phyloP scores from a whole-genome alignment of 495 filamentous ascomycete genomes.

The Aspergillus bertholletiae region DNA sequence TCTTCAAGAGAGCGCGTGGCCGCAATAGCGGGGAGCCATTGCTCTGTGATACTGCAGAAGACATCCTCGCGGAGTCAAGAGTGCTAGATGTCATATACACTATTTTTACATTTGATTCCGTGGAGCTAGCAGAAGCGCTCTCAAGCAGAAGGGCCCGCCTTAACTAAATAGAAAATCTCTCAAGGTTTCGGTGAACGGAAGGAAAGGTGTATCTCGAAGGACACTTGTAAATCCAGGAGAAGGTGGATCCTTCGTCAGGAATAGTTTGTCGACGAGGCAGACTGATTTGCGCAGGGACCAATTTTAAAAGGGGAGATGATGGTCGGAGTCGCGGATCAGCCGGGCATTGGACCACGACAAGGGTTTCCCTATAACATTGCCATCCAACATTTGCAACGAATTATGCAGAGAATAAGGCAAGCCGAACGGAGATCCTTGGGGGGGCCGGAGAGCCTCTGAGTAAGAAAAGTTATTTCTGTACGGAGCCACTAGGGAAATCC shows the following conservation, averaged over 20 bases:
- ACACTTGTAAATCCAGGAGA: not conserved
- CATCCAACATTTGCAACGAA: not conserved
- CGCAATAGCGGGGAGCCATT: constrained; percentile 28
- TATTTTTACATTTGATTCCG: constrained; percentile 24
- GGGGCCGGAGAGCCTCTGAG: not conserved
- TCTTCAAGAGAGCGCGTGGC: constrained; percentile 28
- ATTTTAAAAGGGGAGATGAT: not conserved
- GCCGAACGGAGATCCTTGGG: not conserved
- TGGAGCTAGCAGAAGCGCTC: not conserved
- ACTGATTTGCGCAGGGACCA: not conserved
- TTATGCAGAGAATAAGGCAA: not conserved
- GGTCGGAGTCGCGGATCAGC: not conserved
- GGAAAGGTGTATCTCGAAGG: not conserved
- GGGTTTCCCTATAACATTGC: not conserved
- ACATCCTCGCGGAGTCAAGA: constrained; percentile 28
- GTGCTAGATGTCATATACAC: not conserved
- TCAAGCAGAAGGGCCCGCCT: not conserved
- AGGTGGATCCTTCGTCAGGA: not conserved
- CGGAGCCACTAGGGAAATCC: not conserved
- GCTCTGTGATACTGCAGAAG: constrained; percentile 26
- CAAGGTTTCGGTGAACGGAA: not conserved
- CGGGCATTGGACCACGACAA: not conserved
- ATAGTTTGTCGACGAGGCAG: not conserved
- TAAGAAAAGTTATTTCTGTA: not conserved
- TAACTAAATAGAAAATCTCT: not conserved